Conservation (phyloP, 2,329 filamentous ascomycete species). For the Colletotrichum limetticola region DNA sequence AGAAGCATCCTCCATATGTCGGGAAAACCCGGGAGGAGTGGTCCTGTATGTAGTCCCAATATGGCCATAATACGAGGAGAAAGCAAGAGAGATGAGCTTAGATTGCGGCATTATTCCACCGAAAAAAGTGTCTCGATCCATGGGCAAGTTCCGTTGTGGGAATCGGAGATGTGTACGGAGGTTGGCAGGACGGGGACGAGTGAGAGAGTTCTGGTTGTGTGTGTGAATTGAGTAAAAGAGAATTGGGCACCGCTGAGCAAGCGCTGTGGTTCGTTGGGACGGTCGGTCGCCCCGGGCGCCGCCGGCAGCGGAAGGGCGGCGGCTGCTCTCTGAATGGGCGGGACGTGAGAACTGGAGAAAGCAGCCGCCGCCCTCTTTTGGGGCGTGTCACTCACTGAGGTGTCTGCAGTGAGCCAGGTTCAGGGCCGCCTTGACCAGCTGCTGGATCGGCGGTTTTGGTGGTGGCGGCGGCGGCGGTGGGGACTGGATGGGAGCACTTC, state of each 20-base stretch:
- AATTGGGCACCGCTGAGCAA: not conserved
- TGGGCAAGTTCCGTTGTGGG: conserved; percentile 33
- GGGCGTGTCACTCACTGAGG: not conserved
- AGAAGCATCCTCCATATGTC: conserved; percentile 3
- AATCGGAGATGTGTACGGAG: not conserved
- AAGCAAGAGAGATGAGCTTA: not conserved
- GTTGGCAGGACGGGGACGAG: not conserved
- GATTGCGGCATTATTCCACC: conserved; percentile 28
- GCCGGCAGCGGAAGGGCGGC: conserved; percentile 13
- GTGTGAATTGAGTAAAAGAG: conserved; percentile 29
- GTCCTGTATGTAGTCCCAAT: conserved; percentile 18
- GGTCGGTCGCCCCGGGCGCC: not conserved
- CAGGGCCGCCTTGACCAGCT: conserved; percentile 7
- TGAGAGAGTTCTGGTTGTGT: conserved; percentile 5
- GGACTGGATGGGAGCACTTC: not conserved
- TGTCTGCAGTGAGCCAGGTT: not conserved
- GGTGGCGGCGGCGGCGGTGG: conserved; percentile 10
- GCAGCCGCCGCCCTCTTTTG: not conserved
- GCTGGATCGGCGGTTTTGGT: conserved; percentile 12
- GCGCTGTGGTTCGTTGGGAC: conserved; percentile 11
- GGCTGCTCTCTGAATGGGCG: too few species aligned
- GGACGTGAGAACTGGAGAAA: not conserved
- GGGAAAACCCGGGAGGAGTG: conserved; percentile 22
- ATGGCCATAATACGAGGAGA: conserved; percentile 22
- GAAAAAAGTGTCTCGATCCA: not conserved